Percentiles rank a stretch among this genome's conserved stretches.
Evolutionary conservation across 495 filamentous ascomycete species (phyloP).

Genomic region (Penicillium cinerascens): DNA sequence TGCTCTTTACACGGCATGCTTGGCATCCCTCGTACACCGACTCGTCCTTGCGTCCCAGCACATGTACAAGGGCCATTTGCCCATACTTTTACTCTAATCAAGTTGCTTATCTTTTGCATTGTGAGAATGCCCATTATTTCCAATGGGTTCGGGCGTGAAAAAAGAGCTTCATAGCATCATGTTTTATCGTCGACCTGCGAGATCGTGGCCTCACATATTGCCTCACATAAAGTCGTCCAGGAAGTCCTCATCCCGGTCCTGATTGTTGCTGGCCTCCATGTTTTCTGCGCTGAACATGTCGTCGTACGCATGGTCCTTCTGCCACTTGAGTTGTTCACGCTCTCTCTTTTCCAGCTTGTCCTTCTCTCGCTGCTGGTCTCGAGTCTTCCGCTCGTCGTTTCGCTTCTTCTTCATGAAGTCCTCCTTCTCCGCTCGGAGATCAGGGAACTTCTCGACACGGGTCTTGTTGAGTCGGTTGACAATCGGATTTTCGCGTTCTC

Average conservation of each 20-base stretch:
- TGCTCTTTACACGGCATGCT: background rate
- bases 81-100: background rate
- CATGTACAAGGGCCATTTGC: background rate
- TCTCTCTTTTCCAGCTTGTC: constrained; percentile 77
- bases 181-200: background rate
- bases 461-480: constrained; percentile 98
- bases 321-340: constrained; percentile 81
- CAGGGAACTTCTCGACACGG: constrained; percentile 77
- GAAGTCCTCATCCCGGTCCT: constrained; percentile 49
- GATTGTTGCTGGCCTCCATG: constrained; percentile 44
- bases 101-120: background rate
- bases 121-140: background rate
- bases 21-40: background rate
- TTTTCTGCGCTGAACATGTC: constrained; percentile 55
- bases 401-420: constrained; percentile 64
- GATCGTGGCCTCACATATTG: constrained; percentile 38
- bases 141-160: background rate
- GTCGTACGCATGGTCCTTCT: constrained; percentile 94
- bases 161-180: constrained; percentile 2
- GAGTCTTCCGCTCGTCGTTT: constrained; percentile 62
- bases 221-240: constrained; percentile 55
- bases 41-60: background rate
- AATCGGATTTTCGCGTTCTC: constrained; percentile 76
- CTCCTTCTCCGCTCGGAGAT: constrained; percentile 76
- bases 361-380: constrained; percentile 71